These are phyloP conservation scores for Cystobasidium pallidum DNA, from an alignment of 1,284 basidiomycete genomes.

Conservation along the genomic window DNA sequence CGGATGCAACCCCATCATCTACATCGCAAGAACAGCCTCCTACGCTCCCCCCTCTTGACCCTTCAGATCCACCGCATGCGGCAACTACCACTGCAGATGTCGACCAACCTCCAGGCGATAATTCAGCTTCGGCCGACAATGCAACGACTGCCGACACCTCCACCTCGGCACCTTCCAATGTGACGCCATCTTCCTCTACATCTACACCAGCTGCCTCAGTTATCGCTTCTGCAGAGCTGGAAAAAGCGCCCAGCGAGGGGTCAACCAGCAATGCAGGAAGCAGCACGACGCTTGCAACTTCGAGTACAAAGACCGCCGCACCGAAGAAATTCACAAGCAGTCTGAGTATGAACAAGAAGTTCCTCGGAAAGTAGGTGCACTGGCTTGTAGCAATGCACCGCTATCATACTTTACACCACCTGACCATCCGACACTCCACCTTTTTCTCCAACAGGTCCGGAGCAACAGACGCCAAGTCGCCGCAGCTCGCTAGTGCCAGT, in stretches of 20 bases:
- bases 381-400: too few relatives aligned
- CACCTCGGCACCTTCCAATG: neutral
- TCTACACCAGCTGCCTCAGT: neutral
- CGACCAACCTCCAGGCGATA: neutral
- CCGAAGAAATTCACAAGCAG: constrained; percentile 78
- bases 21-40: neutral
- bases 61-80: neutral
- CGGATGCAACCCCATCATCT: neutral
- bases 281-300: neutral
- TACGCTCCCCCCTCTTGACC: neutral
- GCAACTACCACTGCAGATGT: neutral
- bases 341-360: constrained; percentile 90
- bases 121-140: neutral
- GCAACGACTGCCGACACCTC: neutral
- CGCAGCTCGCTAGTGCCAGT: constrained; percentile 8
- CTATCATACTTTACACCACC: too few relatives aligned
- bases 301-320: constrained; percentile 48
- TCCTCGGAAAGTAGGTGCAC: constrained; percentile 74
- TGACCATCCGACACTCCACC: too few relatives aligned
- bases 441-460: constrained; percentile 29
- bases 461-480: constrained; percentile 23
- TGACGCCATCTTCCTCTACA: neutral
- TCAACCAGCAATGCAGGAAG: constrained; percentile 21
- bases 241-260: neutral
- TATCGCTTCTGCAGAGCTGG: neutral